Conservation (phyloP, 805 yeast genomes). For the Tetrapisispora taiwanensis region DNA sequence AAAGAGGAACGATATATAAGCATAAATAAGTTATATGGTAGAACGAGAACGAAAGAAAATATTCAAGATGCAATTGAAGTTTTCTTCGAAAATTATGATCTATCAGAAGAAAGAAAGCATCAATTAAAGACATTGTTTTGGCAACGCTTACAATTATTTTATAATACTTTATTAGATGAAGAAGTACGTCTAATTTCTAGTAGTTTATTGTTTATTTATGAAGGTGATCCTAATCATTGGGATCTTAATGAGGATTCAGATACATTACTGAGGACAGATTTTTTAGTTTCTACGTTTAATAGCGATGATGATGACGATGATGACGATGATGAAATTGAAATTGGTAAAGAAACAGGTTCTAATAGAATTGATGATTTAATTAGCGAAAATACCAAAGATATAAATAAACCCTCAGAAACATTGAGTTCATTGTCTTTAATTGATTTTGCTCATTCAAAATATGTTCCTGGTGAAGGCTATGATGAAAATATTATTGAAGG, state of each 20-base stretch:
- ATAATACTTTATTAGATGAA: conserved; percentile 49
- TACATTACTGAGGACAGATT: conserved; percentile 27
- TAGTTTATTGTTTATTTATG: conserved; percentile 64
- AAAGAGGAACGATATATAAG: conserved; percentile 37
- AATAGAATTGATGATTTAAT: not conserved
- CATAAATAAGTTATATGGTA: conserved; percentile 64
- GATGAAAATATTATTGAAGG: conserved; percentile 70
- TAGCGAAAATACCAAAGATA: conserved; percentile 12
- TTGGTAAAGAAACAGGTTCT: too few species aligned
- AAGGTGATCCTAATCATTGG: conserved; percentile 54
- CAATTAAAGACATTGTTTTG: conserved; percentile 38
- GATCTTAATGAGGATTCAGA: conserved; percentile 34
- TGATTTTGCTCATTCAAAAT: conserved; percentile 83
- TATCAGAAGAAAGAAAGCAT: conserved; percentile 27
- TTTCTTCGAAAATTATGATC: conserved; percentile 35
- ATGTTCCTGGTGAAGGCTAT: conserved; percentile 50
- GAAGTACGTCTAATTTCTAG: conserved; percentile 63
- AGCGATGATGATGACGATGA: conserved; percentile 28
- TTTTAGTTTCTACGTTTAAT: conserved; percentile 26
- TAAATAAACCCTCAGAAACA: not conserved
- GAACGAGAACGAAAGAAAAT: conserved; percentile 39
- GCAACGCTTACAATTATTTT: conserved; percentile 54
- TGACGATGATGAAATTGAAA: conserved; percentile 20
- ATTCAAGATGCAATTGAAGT: conserved; percentile 36
- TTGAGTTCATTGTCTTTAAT: conserved; percentile 59